Conservation (phyloP, 192 early-diverging fungal genomes). For the Mortierella hygrophila region DNA sequence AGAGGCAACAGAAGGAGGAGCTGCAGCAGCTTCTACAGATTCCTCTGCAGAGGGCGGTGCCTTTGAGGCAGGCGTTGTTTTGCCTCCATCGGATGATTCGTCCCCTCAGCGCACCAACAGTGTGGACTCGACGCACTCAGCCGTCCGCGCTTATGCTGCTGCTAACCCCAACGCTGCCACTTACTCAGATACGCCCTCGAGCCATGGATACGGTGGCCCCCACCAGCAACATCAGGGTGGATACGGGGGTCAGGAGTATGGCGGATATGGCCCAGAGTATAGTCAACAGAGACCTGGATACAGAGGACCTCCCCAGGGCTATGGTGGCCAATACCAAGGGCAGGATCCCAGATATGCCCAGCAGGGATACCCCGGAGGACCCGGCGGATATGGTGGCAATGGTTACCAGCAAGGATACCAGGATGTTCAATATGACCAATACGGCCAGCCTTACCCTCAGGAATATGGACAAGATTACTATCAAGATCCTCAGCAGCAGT, state of each 20-base stretch:
- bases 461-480: slow-evolving; percentile 50
- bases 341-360: slow-evolving; percentile 36
- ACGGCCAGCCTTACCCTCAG: slow-evolving; percentile 34
- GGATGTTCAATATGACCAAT: slow-evolving; percentile 51
- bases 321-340: slow-evolving; percentile 31
- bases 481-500: slow-evolving; percentile 34
- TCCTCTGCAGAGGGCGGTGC: neutral
- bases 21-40: neutral
- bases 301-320: slow-evolving; percentile 25
- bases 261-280: slow-evolving; percentile 9
- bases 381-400: slow-evolving; percentile 5
- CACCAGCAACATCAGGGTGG: slow-evolving; percentile 12
- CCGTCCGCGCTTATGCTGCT: slow-evolving; percentile 29
- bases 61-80: slow-evolving; percentile 7
- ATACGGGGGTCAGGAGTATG: slow-evolving; percentile 18
- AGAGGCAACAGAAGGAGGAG: neutral
- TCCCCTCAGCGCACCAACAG: slow-evolving; percentile 17
- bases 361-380: slow-evolving; percentile 31
- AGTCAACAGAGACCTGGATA: slow-evolving; percentile 26
- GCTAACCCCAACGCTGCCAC: slow-evolving; percentile 29
- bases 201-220: slow-evolving; percentile 7
- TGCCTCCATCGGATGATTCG: neutral
- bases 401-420: slow-evolving; percentile 45
- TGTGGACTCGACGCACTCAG: slow-evolving; percentile 25
- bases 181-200: slow-evolving; percentile 19